Percentiles rank a stretch among this genome's conserved stretches.
phyloP scores from a whole-genome alignment of 768 basidiomycete species.

The Phaeolepiota aurea region DNA sequence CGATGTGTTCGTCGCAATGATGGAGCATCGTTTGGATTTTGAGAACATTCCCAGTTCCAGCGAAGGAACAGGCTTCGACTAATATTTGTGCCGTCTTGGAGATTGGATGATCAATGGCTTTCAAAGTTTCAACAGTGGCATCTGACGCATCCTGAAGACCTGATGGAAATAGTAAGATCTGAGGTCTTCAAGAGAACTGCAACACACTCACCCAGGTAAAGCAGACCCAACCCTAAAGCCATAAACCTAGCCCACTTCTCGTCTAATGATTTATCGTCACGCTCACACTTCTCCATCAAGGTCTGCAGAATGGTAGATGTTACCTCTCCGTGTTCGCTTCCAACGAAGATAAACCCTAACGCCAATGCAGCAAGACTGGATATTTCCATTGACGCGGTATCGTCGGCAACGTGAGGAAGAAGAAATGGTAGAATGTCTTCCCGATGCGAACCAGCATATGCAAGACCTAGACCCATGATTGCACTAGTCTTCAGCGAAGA shows the following conservation, averaged over 20 bases:
- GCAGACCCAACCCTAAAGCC: slow-evolving; percentile 79
- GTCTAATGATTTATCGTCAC: slow-evolving; percentile 62
- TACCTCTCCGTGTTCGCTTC: slow-evolving; percentile 90
- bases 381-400: slow-evolving; percentile 80
- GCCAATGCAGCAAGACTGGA: slow-evolving; percentile 79
- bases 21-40: slow-evolving; percentile 90
- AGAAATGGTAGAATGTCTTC: slow-evolving; percentile 74
- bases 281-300: slow-evolving; percentile 69
- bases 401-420: slow-evolving; percentile 79
- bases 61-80: slow-evolving; percentile 90
- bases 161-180: slow-evolving; percentile 19
- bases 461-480: slow-evolving; percentile 88
- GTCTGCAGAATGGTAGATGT: slow-evolving; percentile 85
- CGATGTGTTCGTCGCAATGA: slow-evolving; percentile 88
- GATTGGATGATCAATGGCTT: slow-evolving; percentile 88
- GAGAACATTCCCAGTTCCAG: slow-evolving; percentile 91
- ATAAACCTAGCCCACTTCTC: slow-evolving; percentile 96
- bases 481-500: slow-evolving; percentile 78
- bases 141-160: slow-evolving; percentile 91
- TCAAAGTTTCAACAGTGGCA: slow-evolving; percentile 87
- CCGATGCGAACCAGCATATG: slow-evolving; percentile 90
- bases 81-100: slow-evolving; percentile 87
- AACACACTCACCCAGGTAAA: slow-evolving; percentile 71
- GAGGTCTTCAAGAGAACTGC: not conserved
- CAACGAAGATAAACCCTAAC: slow-evolving; percentile 92